Percentiles rank a stretch among this genome's conserved stretches.
phyloP scores from a whole-genome alignment of 1,139 yeast genomes.

The Saccharomyces hybrid region DNA sequence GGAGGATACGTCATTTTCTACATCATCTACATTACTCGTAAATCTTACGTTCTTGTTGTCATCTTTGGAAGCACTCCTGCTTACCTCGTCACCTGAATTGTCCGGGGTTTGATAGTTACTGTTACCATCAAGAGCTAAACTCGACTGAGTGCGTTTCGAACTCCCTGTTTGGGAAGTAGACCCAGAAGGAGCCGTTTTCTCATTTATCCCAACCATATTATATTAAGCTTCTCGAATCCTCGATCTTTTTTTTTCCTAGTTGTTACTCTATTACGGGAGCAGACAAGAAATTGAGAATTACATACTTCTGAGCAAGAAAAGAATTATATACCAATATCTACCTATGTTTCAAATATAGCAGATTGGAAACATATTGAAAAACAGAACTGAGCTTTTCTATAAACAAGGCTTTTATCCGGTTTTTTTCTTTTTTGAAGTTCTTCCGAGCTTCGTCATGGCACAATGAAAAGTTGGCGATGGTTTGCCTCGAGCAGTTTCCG shows the following conservation, averaged over 20 bases:
- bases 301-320: not conserved
- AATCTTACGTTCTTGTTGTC: slow-evolving; percentile 13
- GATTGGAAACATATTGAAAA: not conserved
- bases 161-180: not conserved
- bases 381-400: not conserved
- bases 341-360: not conserved
- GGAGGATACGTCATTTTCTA: slow-evolving; percentile 4
- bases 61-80: not conserved
- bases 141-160: not conserved
- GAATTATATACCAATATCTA: not conserved
- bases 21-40: slow-evolving; percentile 6
- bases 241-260: not conserved
- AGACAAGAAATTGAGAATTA: not conserved
- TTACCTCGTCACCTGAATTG: not conserved
- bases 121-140: not conserved
- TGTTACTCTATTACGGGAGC: not conserved
- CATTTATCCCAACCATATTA: not conserved
- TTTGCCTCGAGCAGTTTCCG: not conserved
- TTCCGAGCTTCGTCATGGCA: not conserved
- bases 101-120: not conserved
- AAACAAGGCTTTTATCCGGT: not conserved
- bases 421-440: not conserved
- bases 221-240: not conserved
- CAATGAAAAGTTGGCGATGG: not conserved
- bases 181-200: not conserved